These are phyloP conservation scores for Coemansia sp. DNA, from an alignment of 371 early-diverging fungal species.

Conservation along the genomic window DNA sequence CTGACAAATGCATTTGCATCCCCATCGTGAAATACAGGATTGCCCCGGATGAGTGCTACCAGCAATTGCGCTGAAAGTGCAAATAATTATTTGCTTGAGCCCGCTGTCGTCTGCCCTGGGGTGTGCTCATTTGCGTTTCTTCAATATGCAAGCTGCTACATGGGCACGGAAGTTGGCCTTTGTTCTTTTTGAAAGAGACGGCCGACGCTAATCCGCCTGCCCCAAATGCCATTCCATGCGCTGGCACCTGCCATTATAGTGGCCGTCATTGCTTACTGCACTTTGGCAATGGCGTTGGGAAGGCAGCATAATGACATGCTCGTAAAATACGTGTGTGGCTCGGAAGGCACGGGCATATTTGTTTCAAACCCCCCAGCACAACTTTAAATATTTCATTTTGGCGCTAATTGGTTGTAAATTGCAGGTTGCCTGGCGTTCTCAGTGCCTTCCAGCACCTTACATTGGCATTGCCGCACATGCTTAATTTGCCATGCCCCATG, in stretches of 20 bases:
- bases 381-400: no score
- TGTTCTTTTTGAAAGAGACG: constrained; percentile 3
- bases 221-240: background rate
- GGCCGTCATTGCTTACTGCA: background rate
- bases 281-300: background rate
- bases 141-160: constrained; percentile 4
- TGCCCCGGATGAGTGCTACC: constrained; percentile 10
- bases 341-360: no score
- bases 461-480: background rate
- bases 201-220: background rate
- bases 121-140: constrained; percentile 1
- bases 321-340: background rate
- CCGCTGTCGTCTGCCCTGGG: background rate
- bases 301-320: background rate
- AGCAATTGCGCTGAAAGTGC: background rate
- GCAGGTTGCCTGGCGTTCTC: background rate
- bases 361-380: no score
- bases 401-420: background rate
- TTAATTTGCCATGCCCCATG: background rate
- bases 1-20: constrained; percentile 5
- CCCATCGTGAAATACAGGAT: constrained; percentile 15
- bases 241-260: background rate
- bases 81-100: background rate
- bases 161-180: background rate
- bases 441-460: background rate